Evolutionary conservation across 2,329 filamentous ascomycete species (phyloP), one percentile per base, ranked within the genome.

Genomic region (Bipolaris bicolor): DNA sequence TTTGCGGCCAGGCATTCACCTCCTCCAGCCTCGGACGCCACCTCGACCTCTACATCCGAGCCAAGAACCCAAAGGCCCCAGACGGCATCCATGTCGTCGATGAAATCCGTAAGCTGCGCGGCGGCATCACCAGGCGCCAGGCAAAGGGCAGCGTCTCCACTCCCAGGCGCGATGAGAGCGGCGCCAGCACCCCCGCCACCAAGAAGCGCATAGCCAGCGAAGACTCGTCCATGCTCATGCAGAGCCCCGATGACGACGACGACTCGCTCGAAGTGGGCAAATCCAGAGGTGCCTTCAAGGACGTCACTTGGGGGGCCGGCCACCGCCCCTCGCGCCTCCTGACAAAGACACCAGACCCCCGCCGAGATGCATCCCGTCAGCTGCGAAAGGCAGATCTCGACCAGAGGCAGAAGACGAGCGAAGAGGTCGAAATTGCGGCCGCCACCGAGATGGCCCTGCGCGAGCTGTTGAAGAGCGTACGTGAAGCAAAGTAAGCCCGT

Each of bases 41-140:
- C 78, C 88, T 97, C 65, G 94, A 98, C 75, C 86, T 97, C 37
- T 97, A 96, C 76, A 93, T 97, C 70, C 93, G 92, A 72, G 89
- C 92, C 57, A 96, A 92, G 80, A 97, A 97, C 75, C 92, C 94
- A 1, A 95, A 93, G 77, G 84, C 88, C 1, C 81, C 90, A 6
- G 94, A 98, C 78, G 93, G 93, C 48, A 80, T 97, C 44, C 94
- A 98, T 77, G 84, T 96, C 79, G 91, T 97, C 57, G 91, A 94
- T 7, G 91, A 91, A 76, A 98, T 98, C 69, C 85, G 86, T 65
- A 91, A 90, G 76, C 81, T 96, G 69, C 87, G 94, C 51, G 91
- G 91, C 43, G 85, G 87, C 60, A 96, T 98, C 76, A 98, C 94
- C 24, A 84, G 94, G 62, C 85, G 94, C 58, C 92, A 97, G 73